These are phyloP conservation scores for Penicillium desertorum DNA, from an alignment of 495 filamentous ascomycete species.

Conservation along the genomic window DNA sequence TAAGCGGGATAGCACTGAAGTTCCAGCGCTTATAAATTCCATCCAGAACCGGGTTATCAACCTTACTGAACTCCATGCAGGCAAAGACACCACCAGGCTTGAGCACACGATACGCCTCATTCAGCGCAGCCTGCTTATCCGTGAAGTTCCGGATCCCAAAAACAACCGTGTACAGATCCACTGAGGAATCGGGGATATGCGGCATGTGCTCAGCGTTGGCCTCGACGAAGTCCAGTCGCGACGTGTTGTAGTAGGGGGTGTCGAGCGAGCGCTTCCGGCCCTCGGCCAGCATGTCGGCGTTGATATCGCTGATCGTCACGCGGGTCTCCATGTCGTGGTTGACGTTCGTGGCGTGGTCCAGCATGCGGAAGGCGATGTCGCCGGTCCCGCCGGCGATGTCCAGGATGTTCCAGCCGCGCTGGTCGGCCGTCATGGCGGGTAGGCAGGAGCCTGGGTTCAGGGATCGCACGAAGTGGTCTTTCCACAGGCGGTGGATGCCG, in stretches of 20 bases:
- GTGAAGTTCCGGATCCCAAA: slow-evolving; percentile 98
- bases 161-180: slow-evolving; percentile 96
- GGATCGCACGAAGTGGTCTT: slow-evolving; percentile 93
- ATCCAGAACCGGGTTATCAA: slow-evolving; percentile 70
- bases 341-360: slow-evolving; percentile 81
- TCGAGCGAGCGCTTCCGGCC: slow-evolving; percentile 70
- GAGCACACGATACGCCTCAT: slow-evolving; percentile 81
- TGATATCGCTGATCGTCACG: slow-evolving; percentile 93
- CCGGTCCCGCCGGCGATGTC: slow-evolving; percentile 97
- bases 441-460: slow-evolving; percentile 80
- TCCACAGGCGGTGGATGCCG: slow-evolving; percentile 95
- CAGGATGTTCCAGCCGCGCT: slow-evolving; percentile 73
- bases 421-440: slow-evolving; percentile 40
- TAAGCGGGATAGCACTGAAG: slow-evolving; percentile 88
- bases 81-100: slow-evolving; percentile 96
- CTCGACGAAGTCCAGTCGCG: slow-evolving; percentile 73
- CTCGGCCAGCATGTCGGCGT: slow-evolving; percentile 87
- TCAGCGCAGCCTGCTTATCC: slow-evolving; percentile 73
- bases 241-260: slow-evolving; percentile 56
- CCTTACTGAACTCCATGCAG: slow-evolving; percentile 92
- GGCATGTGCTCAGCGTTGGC: slow-evolving; percentile 85
- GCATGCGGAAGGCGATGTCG: slow-evolving; percentile 96
- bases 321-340: slow-evolving; percentile 74
- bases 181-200: slow-evolving; percentile 57
- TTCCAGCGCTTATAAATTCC: slow-evolving; percentile 94